Base-by-base conservation (phyloP, 1,139 yeast species). In the Geotrichum europaeum region DNA sequence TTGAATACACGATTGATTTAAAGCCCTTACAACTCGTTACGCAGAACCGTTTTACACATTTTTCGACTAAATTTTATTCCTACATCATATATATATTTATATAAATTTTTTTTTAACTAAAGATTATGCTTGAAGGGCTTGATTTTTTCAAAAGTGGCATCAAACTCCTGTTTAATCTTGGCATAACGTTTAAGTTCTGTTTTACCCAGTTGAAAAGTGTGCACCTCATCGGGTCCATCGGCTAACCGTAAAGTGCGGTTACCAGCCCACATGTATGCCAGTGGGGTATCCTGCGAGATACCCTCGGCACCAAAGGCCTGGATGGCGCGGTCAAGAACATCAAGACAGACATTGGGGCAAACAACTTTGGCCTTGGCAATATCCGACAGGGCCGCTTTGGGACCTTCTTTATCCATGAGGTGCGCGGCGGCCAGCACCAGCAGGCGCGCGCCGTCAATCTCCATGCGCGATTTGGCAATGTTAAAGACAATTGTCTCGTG, bases 221-320 rank as follows among this genome's bases (percentile, higher is more conserved):
- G 89, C 7, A 87, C 87, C 73, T 85, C 90, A 73, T 85, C 90
- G 2, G 91, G 90, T 9, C 90, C 89, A 70, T 86, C 91, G 20
- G 90, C 89, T 63, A 85, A 83, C 64, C 89, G 76, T 62, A 85
- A 78, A 50, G 87, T 84, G 71, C 90, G 78, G 63, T 82, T 78
- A 64, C 74, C 74, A 36, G 85, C 83, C 72, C 81, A 86, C 75
- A 81, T 74, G 63, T 79, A 73, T 0, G 89, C 84, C 68, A 86
- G 76, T 60, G 83, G 85, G 15, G 85, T 81, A 65, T 85, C 90
- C 71, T 84, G 85, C 47, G 76, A 73, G 18, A 85, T 80, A 60
- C 90, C 90, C 70, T 84, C 87, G 30, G 87, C 89, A 20, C 91
- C 90, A 73, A 76, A 83, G 69, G 84, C 81, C 71, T 85, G 90